phyloP scores from a whole-genome alignment of 768 basidiomycete species.

The Ramaria sp. region DNA sequence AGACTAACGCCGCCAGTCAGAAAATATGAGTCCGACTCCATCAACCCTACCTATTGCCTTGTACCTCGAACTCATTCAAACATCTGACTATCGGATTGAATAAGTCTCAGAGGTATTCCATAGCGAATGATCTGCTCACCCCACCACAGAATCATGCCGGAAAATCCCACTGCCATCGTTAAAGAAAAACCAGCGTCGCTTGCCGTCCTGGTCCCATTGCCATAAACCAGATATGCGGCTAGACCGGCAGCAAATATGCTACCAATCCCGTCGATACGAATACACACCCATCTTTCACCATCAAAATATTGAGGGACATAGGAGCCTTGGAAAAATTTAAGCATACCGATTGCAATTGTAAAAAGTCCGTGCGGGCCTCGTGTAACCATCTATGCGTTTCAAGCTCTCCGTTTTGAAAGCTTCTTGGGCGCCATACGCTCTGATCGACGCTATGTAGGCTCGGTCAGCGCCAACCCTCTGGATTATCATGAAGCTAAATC shows the following conservation, averaged over 20 bases:
- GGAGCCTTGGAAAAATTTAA: background rate
- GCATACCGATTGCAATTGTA: too few relatives aligned
- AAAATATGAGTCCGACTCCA: background rate
- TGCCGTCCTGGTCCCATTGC: too few relatives aligned
- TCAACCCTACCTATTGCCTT: slow-evolving; percentile 3
- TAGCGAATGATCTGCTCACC: too few relatives aligned
- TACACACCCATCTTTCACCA: slow-evolving; percentile 31
- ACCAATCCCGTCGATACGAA: slow-evolving; percentile 51
- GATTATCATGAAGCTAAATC: slow-evolving; percentile 2
- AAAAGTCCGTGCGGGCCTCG: slow-evolving; percentile 34
- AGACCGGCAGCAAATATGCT: slow-evolving; percentile 43
- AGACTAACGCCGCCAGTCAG: slow-evolving; percentile 10
- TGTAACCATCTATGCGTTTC: slow-evolving; percentile 44
- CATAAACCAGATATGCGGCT: slow-evolving; percentile 48
- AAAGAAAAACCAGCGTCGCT: too few relatives aligned
- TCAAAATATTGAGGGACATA: background rate
- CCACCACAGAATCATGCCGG: slow-evolving; percentile 43
- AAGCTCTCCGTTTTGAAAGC: slow-evolving; percentile 34
- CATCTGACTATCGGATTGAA: too few relatives aligned
- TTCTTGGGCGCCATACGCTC: slow-evolving; percentile 53
- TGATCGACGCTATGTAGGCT: slow-evolving; percentile 34
- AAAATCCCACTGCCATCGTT: slow-evolving; percentile 49
- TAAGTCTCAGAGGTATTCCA: background rate
- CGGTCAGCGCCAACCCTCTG: background rate
- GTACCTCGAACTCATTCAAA: slow-evolving; percentile 8